Conservation (phyloP, 2,329 filamentous ascomycete species). For the Thermothelomyces thermophilus region DNA sequence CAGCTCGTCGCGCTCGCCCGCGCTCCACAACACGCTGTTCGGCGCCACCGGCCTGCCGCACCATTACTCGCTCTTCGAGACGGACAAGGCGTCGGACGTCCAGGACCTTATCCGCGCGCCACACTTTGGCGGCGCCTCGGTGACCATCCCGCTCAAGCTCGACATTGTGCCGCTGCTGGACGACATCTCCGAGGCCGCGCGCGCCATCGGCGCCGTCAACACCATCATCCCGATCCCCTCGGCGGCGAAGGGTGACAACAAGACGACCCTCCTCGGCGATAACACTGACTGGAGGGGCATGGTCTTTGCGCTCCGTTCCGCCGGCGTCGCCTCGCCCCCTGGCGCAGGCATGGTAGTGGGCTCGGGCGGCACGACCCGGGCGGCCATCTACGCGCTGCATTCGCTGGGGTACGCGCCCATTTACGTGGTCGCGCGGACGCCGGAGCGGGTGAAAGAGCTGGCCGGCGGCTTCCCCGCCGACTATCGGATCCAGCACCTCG, state of each 20-base stretch:
- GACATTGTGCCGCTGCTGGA: constrained; percentile 80
- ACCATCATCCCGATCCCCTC: constrained; percentile 65
- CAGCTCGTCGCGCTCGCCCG: constrained; percentile 72
- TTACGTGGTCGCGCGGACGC: constrained; percentile 76
- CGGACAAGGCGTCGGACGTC: constrained; percentile 56
- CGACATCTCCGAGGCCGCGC: constrained; percentile 69
- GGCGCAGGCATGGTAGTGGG: constrained; percentile 75
- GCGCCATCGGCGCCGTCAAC: constrained; percentile 85
- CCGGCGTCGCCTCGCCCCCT: constrained; percentile 46
- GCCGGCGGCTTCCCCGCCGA: constrained; percentile 64
- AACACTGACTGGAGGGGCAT: constrained; percentile 98
- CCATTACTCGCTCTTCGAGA: constrained; percentile 70
- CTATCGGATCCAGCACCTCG: constrained; percentile 64
- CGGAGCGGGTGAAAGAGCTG: constrained; percentile 60
- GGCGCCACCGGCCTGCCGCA: constrained; percentile 72
- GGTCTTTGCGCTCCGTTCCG: constrained; percentile 66
- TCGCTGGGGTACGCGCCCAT: constrained; percentile 78
- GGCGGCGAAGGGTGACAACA: constrained; percentile 23
- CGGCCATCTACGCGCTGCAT: constrained; percentile 82
- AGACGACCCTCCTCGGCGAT: constrained; percentile 60
- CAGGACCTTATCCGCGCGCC: constrained; percentile 58
- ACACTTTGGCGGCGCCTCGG: constrained; percentile 85
- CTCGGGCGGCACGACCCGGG: constrained; percentile 84
- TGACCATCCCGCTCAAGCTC: constrained; percentile 91
- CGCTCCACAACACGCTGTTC: constrained; percentile 85